Evolutionary conservation across 345 rosid species (phyloP), one percentile per base, ranked within the genome.

Genomic region (Theobroma cacao): DNA sequence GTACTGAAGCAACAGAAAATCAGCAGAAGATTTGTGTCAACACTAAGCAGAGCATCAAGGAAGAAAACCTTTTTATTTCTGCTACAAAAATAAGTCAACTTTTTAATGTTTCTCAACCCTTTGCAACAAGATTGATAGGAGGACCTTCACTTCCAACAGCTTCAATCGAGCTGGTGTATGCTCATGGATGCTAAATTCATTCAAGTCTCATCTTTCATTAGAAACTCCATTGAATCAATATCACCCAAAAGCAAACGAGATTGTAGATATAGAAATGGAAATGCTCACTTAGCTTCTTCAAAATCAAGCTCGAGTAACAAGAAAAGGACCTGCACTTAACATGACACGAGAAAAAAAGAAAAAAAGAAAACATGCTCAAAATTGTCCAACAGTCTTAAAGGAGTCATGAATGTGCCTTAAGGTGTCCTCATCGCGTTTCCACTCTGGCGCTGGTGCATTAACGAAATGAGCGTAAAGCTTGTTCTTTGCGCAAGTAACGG

Each of bases 401-500:
- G 98, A 94, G 59, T 92, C 88, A 31, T 92, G 98, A 75, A 95
- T 71, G 79, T 93, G 97, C 88, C 92, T 91, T 81, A 95, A 81
- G 0, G 88, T 89, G 18, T 89, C 88, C 69, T 91, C 84, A 75
- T 95, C 98, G 18, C 91, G 89, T 59, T 84, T 93, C 98, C 98
- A 95, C 81, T 95, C 98, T 2, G 89, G 87, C 1, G 90, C 26
- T 1, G 97, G 98, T 14, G 97, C 98, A 55, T 91, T 95, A 2
- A 95, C 94, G 77, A 95, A 95, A 85, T 95, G 98, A 3, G 98
- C 97, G 67, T 91, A 95, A 38, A 95, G 89, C 85, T 95, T 95
- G 78, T 95, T 93, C 72, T 87, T 91, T 22, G 98, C 92, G 68
- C 97, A 95, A 67, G 98, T 95, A 11, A 93, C 95, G 15, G 92